Conservation (phyloP, 306 rosid species). For the Fagus sylvatica region DNA sequence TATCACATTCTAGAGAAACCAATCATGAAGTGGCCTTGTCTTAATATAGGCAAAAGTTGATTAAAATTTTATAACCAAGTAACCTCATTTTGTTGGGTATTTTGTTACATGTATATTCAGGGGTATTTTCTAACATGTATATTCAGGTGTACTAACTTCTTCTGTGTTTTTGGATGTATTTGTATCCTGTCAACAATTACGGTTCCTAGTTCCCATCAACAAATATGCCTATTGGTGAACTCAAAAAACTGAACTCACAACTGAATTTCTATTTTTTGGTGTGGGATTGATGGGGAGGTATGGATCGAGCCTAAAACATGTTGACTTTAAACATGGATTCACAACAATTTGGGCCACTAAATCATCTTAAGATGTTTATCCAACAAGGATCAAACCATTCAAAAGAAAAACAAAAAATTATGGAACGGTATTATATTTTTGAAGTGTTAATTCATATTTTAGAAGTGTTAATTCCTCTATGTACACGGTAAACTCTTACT, state of each 20-base stretch:
- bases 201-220: too few relatives aligned
- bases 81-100: too few relatives aligned
- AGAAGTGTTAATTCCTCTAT: too few relatives aligned
- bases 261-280: constrained; percentile 8
- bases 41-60: constrained; percentile 42
- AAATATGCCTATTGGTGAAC: neutral
- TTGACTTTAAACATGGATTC: neutral
- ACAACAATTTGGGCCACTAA: too few relatives aligned
- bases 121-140: too few relatives aligned
- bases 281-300: neutral
- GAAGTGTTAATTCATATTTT: too few relatives aligned
- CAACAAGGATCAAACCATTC: too few relatives aligned
- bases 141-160: neutral
- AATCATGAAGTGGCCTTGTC: constrained; percentile 26
- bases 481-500: too few relatives aligned
- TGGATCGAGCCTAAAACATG: neutral
- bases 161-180: neutral
- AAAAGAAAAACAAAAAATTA: too few relatives aligned
- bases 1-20: constrained; percentile 1
- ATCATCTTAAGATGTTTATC: too few relatives aligned
- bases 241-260: neutral
- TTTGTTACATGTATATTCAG: neutral
- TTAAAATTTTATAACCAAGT: constrained; percentile 8
- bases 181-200: neutral
- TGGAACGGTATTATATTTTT: too few relatives aligned